Evolutionary conservation across 2,329 filamentous ascomycete species (phyloP), one percentile per base, ranked within the genome.

Genomic region (Dothistroma pini): DNA sequence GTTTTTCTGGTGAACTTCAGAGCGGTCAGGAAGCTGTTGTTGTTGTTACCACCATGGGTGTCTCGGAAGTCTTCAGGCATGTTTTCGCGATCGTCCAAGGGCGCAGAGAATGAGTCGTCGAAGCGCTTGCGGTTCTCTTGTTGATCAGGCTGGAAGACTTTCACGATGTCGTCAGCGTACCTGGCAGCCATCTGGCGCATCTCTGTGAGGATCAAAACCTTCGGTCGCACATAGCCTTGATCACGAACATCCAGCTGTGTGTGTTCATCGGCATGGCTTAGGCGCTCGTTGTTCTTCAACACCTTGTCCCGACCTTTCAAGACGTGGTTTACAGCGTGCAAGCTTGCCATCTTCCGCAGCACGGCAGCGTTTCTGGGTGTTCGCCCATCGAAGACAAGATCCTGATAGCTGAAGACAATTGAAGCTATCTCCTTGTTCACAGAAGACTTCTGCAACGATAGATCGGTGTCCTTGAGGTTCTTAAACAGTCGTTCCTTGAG

Each of bases 1-100:
- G 92, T 96, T 77, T 97, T 97, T 63, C 95, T 86, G 0, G 95
- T 97, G 74, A 99, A 96, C 76, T 97, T 99, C 72, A 99, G 77
- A n/a, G 93, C 95, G 1, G 97, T 80, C 2, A 93, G 87, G 78
- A 97, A 99, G 84, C 96, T 95, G 77, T 99, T 95, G 73, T 97
- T 95, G 73, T 96, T 91, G 73, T 97, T 97, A 61, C 95, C 95
- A 63, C 88, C 88, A 71, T 99, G 99, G 0, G 97, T 82, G 59
- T 96, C 90, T 25, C 84, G 83, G 76, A 96, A 97, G 74, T 97
- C 95, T 2, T 88, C 88, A 0, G 95, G 89, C 71, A 91, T 91
- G 71, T 90, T 86, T 9, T 84, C 80, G 12, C 63, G 59, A 29
- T 87, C 86, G 61, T 87, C 83, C 22, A 89, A 84, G 44, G 85